Conservation (phyloP, 139 green algal species). For the Pseudopediastrum boryanum region DNA sequence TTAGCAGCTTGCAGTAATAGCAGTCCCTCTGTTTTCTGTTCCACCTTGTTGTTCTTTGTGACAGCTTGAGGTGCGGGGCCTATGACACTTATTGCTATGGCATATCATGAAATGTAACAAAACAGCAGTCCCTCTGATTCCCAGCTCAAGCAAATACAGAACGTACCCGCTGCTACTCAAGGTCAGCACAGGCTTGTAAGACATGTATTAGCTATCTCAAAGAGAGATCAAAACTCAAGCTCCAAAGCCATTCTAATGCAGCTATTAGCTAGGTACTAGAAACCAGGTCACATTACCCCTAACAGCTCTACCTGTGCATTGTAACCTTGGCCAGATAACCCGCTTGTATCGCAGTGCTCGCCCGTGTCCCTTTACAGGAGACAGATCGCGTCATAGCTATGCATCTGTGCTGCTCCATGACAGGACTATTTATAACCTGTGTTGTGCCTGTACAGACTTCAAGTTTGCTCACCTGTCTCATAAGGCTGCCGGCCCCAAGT, state of each 20-base stretch:
- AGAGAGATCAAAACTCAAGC: not conserved
- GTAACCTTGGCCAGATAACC: not conserved
- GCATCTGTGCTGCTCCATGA: no score
- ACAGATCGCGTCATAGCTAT: no score
- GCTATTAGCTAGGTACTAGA: not conserved
- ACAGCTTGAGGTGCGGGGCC: not conserved
- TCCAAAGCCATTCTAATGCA: not conserved
- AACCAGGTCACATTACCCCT: no score
- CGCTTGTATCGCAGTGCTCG: not conserved
- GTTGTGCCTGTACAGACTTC: not conserved
- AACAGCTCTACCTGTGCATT: not conserved
- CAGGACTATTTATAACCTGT: not conserved
- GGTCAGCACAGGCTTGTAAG: no score
- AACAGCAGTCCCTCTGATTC: not conserved
- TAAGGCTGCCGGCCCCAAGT: conserved; percentile 79
- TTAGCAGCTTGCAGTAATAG: no score
- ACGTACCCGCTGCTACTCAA: not conserved
- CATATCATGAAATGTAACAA: not conserved
- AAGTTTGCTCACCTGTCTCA: conserved; percentile 51
- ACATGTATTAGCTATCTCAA: no score
- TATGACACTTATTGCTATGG: not conserved
- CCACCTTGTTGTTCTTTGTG: not conserved
- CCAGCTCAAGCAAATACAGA: not conserved
- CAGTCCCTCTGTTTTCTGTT: not conserved
- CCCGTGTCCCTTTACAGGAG: no score